Conservation (phyloP, 345 rosid genomes). For the Luvunga scandens region DNA sequence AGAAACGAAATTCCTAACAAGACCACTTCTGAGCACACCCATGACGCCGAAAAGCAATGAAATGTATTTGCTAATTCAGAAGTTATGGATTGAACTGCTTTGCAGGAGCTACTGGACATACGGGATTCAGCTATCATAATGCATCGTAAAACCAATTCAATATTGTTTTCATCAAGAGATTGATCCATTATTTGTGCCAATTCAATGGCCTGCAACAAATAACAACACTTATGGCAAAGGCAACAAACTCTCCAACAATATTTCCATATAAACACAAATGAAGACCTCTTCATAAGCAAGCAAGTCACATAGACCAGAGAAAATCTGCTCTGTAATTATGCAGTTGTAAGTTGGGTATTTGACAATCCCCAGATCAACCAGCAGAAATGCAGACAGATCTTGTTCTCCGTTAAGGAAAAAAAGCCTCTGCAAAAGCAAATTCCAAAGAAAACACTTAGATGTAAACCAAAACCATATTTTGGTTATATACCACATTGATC, state of each 20-base stretch:
- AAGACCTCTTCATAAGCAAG: conserved; percentile 92
- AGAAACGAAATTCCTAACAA: conserved; percentile 81
- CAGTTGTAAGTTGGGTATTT: conserved; percentile 78
- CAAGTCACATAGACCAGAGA: conserved; percentile 43
- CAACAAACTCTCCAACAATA: not conserved
- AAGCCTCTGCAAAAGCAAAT: conserved; percentile 63
- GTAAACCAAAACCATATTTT: not conserved
- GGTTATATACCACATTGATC: not conserved
- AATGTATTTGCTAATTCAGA: conserved; percentile 27
- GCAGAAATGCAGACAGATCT: conserved; percentile 74
- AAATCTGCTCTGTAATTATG: conserved; percentile 56
- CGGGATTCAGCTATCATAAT: conserved; percentile 59
- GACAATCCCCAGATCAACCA: conserved; percentile 77
- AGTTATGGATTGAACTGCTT: conserved; percentile 27
- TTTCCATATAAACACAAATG: conserved; percentile 20
- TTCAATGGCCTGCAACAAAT: conserved; percentile 72
- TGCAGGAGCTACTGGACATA: conserved; percentile 29
- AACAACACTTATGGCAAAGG: conserved; percentile 12
- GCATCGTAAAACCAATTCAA: conserved; percentile 52
- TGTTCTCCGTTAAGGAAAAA: conserved; percentile 93
- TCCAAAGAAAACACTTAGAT: not conserved
- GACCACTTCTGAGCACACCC: conserved; percentile 86
- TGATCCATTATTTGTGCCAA: conserved; percentile 89
- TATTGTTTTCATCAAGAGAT: conserved; percentile 64
- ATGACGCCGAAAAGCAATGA: conserved; percentile 60